Evolutionary conservation across 169 alveolate genomes (phyloP), one percentile per base, ranked within the genome.

Genomic region (Plasmodium berghei): DNA sequence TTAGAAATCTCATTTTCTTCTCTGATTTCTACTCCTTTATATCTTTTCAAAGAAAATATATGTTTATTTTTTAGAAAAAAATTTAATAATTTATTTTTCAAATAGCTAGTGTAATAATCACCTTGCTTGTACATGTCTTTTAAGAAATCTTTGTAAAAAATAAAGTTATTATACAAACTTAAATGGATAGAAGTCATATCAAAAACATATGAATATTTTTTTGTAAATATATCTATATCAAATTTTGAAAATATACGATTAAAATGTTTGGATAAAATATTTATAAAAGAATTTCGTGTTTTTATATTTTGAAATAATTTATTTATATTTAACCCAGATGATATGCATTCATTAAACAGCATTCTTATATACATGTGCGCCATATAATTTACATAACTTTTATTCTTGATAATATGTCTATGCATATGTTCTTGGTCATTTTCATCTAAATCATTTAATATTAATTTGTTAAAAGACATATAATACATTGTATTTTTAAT

Each of bases 181-280:
- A 77, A 64, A 34, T 77, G 80, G 14, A 77, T 63, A 9, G 89
- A 77, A 28, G 89, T n/a, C 89, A 77, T 77, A 45, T 77, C 75
- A 0, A 77, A 66, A 48, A 49, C 48, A 58, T 26, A 77, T 18
- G 89, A 55, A 70, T 77, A 77, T 6, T 58, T 62, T 56, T 58
- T 77, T 18, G 64, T 49, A 46, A 58, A 63, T 63, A 77, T 48
- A 63, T 66, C 75, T 5, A 77, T 77, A 58, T 77, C 89, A n/a
- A 26, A 59, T 26, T 77, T 54, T 28, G 77, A 77, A 77, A 77
- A 77, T 64, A 77, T 63, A 77, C 64, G 80, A 63, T 64, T 77
- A 64, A 77, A 77, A 49, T 77, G 48, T 64, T 34, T 77, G 3
- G 75, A 77, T 9, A 77, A 70, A 10, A 77, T 58, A 18, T 77